Evolutionary conservation across 495 filamentous ascomycete genomes (phyloP).

Genomic region (Chaetomium fimeti): DNA sequence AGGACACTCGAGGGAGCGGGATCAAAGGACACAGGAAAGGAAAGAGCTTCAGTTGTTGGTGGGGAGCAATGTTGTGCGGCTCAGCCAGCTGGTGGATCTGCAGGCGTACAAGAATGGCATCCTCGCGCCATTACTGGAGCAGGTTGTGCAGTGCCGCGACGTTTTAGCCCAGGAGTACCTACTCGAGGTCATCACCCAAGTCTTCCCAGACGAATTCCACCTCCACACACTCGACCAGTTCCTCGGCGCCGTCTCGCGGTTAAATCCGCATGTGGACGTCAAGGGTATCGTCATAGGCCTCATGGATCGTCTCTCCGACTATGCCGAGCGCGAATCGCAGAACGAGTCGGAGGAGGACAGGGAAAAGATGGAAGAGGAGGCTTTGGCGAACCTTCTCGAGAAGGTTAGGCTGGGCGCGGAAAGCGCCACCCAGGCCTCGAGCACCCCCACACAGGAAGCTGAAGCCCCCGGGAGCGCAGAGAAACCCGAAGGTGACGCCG

Average conservation of each 20-base stretch:
- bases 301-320: conserved; percentile 93
- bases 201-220: conserved; percentile 98
- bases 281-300: conserved; percentile 97
- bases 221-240: conserved; percentile 94
- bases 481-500: conserved; percentile 24
- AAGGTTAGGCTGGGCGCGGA: conserved; percentile 71
- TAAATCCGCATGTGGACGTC: conserved; percentile 94
- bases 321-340: conserved; percentile 84
- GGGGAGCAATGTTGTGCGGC: conserved; percentile 88
- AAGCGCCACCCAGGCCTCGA: conserved; percentile 31
- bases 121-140: conserved; percentile 82
- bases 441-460: conserved; percentile 19
- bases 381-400: conserved; percentile 70
- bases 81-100: conserved; percentile 94
- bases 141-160: conserved; percentile 97
- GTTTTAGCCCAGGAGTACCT: conserved; percentile 97
- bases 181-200: conserved; percentile 95
- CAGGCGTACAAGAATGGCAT: conserved; percentile 91
- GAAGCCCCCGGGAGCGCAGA: conserved; percentile 23
- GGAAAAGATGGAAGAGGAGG: conserved; percentile 78
- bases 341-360: conserved; percentile 66
- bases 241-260: conserved; percentile 80
- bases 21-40: conserved; percentile 87
- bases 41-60: conserved; percentile 94
- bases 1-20: conserved; percentile 90